These are phyloP conservation scores for Acacia pycnantha DNA, from an alignment of 331 rosid species.

Conservation along the genomic window DNA sequence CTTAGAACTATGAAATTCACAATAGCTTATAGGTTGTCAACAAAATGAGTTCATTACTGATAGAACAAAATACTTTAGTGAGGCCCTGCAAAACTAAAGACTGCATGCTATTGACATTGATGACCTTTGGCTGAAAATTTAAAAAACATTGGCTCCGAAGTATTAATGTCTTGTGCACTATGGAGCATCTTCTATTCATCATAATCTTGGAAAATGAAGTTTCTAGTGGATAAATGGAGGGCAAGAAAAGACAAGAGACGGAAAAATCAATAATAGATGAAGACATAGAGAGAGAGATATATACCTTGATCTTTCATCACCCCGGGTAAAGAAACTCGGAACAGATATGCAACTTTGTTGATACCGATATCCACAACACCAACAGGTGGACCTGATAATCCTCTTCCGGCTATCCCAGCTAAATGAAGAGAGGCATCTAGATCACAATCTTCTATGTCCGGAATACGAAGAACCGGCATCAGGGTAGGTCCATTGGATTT, in stretches of 20 bases:
- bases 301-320: conserved; percentile 57
- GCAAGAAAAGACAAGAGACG: background rate
- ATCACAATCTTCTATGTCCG: conserved; percentile 24
- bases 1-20: background rate
- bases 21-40: background rate
- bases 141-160: background rate
- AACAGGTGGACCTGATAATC: conserved; percentile 60
- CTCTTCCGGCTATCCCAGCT: conserved; percentile 74
- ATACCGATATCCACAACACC: conserved; percentile 83
- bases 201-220: conserved; percentile 1
- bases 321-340: conserved; percentile 81
- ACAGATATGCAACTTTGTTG: conserved; percentile 74
- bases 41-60: background rate
- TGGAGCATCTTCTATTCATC: conserved; percentile 4
- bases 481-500: conserved; percentile 38
- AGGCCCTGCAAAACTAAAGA: background rate
- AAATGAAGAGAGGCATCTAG: conserved; percentile 39
- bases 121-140: background rate
- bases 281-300: conserved; percentile 23
- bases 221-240: conserved; percentile 4
- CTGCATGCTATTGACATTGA: background rate
- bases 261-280: background rate
- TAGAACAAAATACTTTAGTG: conserved; percentile 1
- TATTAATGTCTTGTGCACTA: background rate
- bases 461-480: conserved; percentile 52